Conservation (phyloP, 2,329 filamentous ascomycete genomes). For the Spiromastix sp. region DNA sequence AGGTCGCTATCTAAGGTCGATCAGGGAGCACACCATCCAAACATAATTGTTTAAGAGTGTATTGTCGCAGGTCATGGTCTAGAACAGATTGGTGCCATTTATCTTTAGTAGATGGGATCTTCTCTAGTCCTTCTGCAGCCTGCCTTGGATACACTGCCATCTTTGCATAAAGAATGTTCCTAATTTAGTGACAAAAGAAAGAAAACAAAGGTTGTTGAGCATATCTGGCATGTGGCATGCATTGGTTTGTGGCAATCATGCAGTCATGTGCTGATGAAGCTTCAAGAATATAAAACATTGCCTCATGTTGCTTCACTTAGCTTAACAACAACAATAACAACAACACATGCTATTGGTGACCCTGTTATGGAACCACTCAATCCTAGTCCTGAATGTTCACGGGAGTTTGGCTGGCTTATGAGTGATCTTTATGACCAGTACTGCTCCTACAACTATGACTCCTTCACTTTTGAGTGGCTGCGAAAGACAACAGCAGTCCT, state of each 20-base stretch:
- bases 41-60: too few relatives aligned
- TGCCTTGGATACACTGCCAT: background rate
- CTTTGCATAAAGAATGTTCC: background rate
- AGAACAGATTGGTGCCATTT: too few relatives aligned
- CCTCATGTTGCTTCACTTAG: background rate
- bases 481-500: slow-evolving; percentile 3
- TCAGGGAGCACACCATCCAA: too few relatives aligned
- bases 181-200: background rate
- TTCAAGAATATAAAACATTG: background rate
- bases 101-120: background rate
- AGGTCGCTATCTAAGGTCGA: too few relatives aligned
- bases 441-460: background rate
- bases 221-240: too few relatives aligned
- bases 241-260: too few relatives aligned
- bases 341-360: background rate
- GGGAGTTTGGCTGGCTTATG: slow-evolving; percentile 4
- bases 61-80: too few relatives aligned
- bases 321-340: too few relatives aligned
- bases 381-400: background rate
- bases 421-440: slow-evolving; percentile 2
- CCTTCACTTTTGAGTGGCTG: slow-evolving; percentile 3
- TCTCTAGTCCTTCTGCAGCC: background rate
- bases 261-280: background rate
- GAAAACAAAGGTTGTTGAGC: background rate
- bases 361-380: background rate